Conservation (phyloP, 176 grass and related monocot species). For the Typha latifolia region DNA sequence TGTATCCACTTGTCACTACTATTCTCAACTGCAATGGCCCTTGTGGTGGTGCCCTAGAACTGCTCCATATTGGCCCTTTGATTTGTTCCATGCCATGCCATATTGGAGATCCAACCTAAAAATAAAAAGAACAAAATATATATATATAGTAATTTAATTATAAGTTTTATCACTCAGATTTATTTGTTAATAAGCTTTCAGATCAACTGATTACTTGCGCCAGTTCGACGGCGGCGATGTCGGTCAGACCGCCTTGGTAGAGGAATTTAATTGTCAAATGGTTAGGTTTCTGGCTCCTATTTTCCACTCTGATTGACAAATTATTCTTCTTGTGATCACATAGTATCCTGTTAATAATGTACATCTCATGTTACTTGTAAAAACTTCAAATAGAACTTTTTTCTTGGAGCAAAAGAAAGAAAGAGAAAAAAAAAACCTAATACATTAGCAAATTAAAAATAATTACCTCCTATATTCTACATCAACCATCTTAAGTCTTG, state of each 20-base stretch:
- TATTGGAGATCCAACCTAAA: constrained; percentile 25
- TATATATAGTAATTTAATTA: too few species aligned
- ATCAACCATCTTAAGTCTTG: constrained; percentile 8
- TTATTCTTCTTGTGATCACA: constrained; percentile 42
- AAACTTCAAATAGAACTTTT: too few species aligned
- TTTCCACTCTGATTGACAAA: constrained; percentile 33
- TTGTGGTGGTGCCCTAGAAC: constrained; percentile 10
- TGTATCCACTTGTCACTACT: constrained; percentile 41
- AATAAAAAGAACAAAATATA: too few species aligned
- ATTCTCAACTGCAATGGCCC: constrained; percentile 38
- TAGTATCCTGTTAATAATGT: constrained; percentile 24
- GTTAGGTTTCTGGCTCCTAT: constrained; percentile 17
- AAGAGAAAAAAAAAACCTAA: too few species aligned
- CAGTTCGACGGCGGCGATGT: constrained; percentile 53
- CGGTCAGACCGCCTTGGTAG: constrained; percentile 60
- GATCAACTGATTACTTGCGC: constrained; percentile 16
- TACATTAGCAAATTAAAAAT: too few species aligned
- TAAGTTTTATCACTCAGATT: too few species aligned
- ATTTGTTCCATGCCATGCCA: constrained; percentile 38
- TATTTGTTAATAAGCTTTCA: too few species aligned
- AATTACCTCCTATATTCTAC: constrained; percentile 53
- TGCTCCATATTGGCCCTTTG: constrained; percentile 30
- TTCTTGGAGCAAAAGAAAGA: too few species aligned
- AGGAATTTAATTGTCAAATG: constrained; percentile 40
- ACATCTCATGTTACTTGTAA: too few species aligned